These are phyloP conservation scores for Phaeosphaeria sp. DNA, from an alignment of 2,329 filamentous ascomycete genomes.

Conservation along the genomic window DNA sequence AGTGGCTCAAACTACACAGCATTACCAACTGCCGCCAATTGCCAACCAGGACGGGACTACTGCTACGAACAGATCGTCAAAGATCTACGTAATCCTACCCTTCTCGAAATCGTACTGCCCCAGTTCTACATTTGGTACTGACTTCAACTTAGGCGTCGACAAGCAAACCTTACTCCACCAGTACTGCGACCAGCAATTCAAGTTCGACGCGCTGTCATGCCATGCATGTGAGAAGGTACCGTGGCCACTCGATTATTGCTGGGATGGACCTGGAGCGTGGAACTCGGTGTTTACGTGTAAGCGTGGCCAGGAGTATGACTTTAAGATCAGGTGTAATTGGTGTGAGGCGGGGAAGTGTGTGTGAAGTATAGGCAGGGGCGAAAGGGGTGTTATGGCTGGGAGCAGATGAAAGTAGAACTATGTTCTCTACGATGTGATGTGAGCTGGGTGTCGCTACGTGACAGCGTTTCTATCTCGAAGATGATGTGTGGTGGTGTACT, in stretches of 20 bases:
- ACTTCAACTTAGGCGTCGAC: conserved; percentile 9
- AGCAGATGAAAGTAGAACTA: too few relatives aligned
- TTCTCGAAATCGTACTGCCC: neutral
- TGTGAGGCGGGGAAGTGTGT: conserved; percentile 11
- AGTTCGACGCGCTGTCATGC: conserved; percentile 23
- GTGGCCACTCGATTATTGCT: conserved; percentile 15
- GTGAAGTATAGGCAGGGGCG: too few relatives aligned
- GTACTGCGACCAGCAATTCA: conserved; percentile 22
- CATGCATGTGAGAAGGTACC: conserved; percentile 19
- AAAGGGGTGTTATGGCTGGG: too few relatives aligned
- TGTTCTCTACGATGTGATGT: too few relatives aligned
- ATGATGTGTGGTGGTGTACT: too few relatives aligned
- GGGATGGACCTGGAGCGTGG: conserved; percentile 17
- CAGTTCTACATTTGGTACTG: neutral
- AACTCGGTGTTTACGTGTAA: conserved; percentile 23
- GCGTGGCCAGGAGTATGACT: conserved; percentile 8
- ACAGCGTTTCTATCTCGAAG: too few relatives aligned
- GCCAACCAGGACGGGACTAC: conserved; percentile 14
- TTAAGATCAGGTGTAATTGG: conserved; percentile 13
- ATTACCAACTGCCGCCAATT: conserved; percentile 2
- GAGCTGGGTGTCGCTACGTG: too few relatives aligned
- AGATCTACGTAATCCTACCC: neutral
- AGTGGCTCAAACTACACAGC: neutral
- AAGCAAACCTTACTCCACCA: conserved; percentile 23
- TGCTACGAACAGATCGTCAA: conserved; percentile 10